These are phyloP conservation scores for Pontederia paniculata DNA, from an alignment of 176 grass and related monocot species.

Conservation along the genomic window DNA sequence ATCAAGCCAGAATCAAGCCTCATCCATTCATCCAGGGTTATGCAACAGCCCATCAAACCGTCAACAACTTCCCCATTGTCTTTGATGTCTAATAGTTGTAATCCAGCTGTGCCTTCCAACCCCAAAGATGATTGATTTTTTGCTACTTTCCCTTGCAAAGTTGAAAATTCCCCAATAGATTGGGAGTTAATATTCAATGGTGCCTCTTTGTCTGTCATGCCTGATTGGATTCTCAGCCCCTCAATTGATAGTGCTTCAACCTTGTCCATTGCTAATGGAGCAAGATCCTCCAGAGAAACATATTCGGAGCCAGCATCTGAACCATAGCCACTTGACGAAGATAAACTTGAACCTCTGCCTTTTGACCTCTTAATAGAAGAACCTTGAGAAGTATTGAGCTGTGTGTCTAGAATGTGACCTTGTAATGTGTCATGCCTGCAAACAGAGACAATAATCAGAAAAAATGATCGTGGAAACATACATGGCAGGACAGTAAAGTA, in stretches of 20 bases:
- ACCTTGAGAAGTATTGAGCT: constrained; percentile 20
- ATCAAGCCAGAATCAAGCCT: constrained; percentile 77
- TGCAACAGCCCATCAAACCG: constrained; percentile 92
- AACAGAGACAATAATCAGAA: constrained; percentile 15
- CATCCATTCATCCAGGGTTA: constrained; percentile 96
- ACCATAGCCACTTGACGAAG: constrained; percentile 27
- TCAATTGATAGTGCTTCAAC: constrained; percentile 90
- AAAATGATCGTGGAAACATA: constrained; percentile 6
- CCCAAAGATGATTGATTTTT: constrained; percentile 50
- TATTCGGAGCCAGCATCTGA: constrained; percentile 50
- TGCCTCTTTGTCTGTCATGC: constrained; percentile 82
- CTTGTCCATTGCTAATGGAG: constrained; percentile 96
- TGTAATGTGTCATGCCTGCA: constrained; percentile 46
- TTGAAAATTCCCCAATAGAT: constrained; percentile 64
- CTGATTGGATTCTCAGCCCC: constrained; percentile 95
- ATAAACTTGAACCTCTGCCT: constrained; percentile 26
- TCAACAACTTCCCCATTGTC: constrained; percentile 56
- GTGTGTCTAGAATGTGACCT: constrained; percentile 24
- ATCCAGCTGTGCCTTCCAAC: constrained; percentile 83
- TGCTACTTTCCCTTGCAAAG: constrained; percentile 56
- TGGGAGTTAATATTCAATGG: constrained; percentile 73
- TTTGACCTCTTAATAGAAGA: constrained; percentile 43
- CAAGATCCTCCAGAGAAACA: constrained; percentile 88
- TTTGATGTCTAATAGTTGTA: constrained; percentile 85
- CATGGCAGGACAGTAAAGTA: not conserved